Conservation (phyloP, 495 filamentous ascomycete genomes). For the Tuber magnatum region DNA sequence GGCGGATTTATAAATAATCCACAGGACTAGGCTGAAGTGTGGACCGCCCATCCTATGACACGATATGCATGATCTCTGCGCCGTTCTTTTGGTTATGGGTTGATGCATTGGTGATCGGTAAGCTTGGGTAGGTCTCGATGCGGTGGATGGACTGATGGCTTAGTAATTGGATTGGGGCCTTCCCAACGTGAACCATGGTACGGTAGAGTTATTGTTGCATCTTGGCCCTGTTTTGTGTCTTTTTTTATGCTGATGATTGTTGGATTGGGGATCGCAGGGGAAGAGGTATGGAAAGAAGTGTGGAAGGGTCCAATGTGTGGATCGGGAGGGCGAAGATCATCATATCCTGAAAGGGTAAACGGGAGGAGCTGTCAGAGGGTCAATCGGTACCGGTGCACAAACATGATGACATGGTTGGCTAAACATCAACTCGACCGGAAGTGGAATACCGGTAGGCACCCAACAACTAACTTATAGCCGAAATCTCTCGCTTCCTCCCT, state of each 20-base stretch:
- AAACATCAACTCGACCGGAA: no score
- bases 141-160: not conserved
- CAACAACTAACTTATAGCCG: no score
- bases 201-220: not conserved
- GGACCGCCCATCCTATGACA: not conserved
- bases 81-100: not conserved
- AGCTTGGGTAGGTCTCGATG: not conserved
- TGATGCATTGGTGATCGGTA: not conserved
- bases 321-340: not conserved
- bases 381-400: not conserved
- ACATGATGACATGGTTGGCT: not conserved
- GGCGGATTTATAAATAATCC: no score
- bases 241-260: not conserved
- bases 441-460: no score
- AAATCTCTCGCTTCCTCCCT: no score
- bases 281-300: not conserved
- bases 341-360: not conserved
- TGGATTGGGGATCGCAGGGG: not conserved
- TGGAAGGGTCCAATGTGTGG: not conserved
- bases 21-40: not conserved
- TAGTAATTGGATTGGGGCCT: not conserved
- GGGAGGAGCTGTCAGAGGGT: not conserved
- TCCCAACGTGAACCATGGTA: not conserved
- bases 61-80: not conserved
- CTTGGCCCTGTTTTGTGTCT: not conserved